These are phyloP conservation scores for Hymenoscyphus scutula DNA, from an alignment of 2,329 filamentous ascomycete species.

Conservation along the genomic window DNA sequence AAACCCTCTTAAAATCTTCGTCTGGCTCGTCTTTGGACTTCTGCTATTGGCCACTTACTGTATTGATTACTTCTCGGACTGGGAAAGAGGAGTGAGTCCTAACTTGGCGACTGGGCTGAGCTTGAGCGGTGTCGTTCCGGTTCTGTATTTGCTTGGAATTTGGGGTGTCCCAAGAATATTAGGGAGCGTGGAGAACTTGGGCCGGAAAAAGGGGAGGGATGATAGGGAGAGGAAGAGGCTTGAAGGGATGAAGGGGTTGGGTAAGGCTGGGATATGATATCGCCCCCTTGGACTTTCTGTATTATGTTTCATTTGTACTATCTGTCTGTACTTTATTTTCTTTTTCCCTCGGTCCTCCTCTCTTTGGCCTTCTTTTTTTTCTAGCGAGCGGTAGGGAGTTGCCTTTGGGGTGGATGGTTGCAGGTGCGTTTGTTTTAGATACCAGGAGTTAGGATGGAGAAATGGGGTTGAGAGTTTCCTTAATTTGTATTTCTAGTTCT, in stretches of 20 bases:
- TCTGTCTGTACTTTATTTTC: neutral
- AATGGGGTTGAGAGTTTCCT: neutral
- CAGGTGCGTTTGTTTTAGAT: neutral
- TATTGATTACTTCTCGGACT: constrained; percentile 6
- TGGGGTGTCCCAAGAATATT: constrained; percentile 5
- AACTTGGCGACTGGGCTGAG: constrained; percentile 8
- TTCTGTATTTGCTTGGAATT: constrained; percentile 6
- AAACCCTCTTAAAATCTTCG: neutral
- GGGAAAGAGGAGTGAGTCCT: neutral
- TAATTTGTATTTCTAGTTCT: neutral
- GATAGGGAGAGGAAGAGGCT: neutral
- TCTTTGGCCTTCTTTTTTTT: neutral
- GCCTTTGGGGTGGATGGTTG: neutral
- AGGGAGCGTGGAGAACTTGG: neutral
- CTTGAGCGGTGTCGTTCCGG: constrained; percentile 7
- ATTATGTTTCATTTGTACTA: neutral
- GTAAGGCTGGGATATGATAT: neutral
- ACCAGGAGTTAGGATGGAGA: neutral
- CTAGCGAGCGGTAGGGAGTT: neutral
- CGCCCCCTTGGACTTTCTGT: neutral
- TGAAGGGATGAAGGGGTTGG: neutral
- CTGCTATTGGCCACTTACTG: neutral
- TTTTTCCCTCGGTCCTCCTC: no score
- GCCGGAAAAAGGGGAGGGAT: neutral
- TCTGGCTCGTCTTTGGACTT: constrained; percentile 5